Base-by-base conservation (phyloP, 805 yeast genomes). In the Hanseniaspora hatyaiensis region DNA sequence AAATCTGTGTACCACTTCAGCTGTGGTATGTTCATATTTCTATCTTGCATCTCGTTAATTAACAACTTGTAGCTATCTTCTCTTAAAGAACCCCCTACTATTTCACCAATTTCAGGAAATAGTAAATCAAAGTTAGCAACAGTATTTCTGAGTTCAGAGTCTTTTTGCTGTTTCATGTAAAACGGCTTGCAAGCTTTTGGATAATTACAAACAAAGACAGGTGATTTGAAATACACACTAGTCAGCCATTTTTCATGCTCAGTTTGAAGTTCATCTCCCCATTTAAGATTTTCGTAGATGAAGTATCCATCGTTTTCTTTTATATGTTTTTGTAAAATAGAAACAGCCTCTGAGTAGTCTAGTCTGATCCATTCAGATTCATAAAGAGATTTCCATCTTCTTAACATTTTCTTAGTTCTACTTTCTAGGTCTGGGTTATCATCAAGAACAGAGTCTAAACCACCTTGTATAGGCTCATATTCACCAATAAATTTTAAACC, bases 161-260 rank as follows among this genome's bases (percentile, higher is more conserved):
- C 51, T 18, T 77, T 73, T 1, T 12, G 8, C 23, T 63, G 60
- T 48, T 78, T 80, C 99, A 92, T 92, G 66, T 92, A 92, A 59
- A 92, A 92, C 0, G 98, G 94, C 59, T 92, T 92, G 52, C 78
- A 74, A 2, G 59, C 64, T 23, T 64, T 60, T 2, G 99, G 98
- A 57, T 92, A 92, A 59, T 88, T 83, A 0, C 94, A 86, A 13
- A 92, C 84, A 61, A 88, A 87, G 0, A 88, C 86, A 0, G 96
- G 96, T 0, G 77, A 71, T 32, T 41, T 40, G 30, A 73, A 60
- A 50, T 77, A 64, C 1, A 63, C 70, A 2, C 82, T 83, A 0
- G 97, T 86, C 8, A 92, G 65, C 82, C 84, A 84, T 63, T 85
- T 88, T 61, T 92, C 99, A 58, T 89, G 95, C 55, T 85, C 95